Conservation (phyloP, 108 stramenopile species). For the Nitzschia putrida region DNA sequence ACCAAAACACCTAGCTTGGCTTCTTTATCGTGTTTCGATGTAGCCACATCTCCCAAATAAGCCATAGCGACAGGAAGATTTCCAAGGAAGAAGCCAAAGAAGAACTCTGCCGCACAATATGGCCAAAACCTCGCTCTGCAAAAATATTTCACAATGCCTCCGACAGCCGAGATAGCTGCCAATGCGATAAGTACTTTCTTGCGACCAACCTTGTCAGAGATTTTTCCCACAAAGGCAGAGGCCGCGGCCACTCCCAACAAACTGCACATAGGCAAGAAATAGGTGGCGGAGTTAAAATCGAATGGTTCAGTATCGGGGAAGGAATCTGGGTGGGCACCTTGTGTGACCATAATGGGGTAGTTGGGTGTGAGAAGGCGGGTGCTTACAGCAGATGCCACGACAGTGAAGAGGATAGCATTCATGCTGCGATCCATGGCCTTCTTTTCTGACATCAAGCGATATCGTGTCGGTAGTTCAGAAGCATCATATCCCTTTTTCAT, state of each 20-base stretch:
- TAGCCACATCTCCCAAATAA: constrained; percentile 48
- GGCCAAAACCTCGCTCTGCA: constrained; percentile 42
- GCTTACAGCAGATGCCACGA: constrained; percentile 32
- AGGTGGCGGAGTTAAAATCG: constrained; percentile 54
- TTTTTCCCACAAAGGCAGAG: constrained; percentile 36
- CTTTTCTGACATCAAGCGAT: constrained; percentile 32
- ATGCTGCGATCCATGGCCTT: constrained; percentile 28
- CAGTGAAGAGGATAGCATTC: constrained; percentile 34
- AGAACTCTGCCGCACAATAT: constrained; percentile 41
- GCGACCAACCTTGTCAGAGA: constrained; percentile 44
- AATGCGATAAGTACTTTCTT: constrained; percentile 32
- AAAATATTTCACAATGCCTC: constrained; percentile 45
- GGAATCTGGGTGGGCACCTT: constrained; percentile 40
- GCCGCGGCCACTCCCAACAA: constrained; percentile 54
- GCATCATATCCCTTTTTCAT: background rate
- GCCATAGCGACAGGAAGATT: constrained; percentile 59
- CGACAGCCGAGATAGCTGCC: constrained; percentile 31
- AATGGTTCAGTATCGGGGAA: constrained; percentile 49
- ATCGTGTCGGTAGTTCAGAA: background rate
- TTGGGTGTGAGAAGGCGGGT: constrained; percentile 56
- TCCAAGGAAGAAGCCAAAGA: constrained; percentile 45
- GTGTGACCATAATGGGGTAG: constrained; percentile 47
- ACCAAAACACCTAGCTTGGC: constrained; percentile 43
- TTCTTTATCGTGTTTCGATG: constrained; percentile 39
- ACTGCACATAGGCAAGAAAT: constrained; percentile 49